Evolutionary conservation across 768 basidiomycete species (phyloP).

Genomic region (Lepiota venenata): DNA sequence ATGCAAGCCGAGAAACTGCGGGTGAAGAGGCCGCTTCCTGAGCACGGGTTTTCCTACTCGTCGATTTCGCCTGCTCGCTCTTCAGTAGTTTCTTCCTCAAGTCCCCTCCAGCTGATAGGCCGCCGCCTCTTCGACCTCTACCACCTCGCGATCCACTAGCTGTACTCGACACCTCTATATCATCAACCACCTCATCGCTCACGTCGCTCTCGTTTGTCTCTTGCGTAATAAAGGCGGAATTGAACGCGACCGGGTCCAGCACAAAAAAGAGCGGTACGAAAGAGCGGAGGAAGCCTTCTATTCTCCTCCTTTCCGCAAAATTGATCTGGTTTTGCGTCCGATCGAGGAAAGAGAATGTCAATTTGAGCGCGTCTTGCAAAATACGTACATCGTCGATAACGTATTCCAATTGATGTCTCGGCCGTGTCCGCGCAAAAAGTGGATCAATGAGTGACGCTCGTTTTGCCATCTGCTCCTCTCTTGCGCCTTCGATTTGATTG

Average conservation of each 20-base stretch:
- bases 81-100: conserved; percentile 78
- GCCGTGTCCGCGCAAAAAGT: conserved; percentile 56
- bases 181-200: conserved; percentile 49
- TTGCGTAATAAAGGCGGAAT: conserved; percentile 61
- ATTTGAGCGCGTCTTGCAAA: conserved; percentile 83
- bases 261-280: conserved; percentile 78
- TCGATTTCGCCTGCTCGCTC: conserved; percentile 78
- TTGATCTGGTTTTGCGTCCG: conserved; percentile 77
- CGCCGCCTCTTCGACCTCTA: conserved; percentile 9
- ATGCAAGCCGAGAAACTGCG: conserved; percentile 57
- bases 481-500: conserved; percentile 78
- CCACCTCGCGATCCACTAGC: conserved; percentile 8
- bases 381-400: conserved; percentile 70
- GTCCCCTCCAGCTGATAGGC: conserved; percentile 45
- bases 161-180: conserved; percentile 34
- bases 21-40: conserved; percentile 48
- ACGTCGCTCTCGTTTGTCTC: conserved; percentile 54
- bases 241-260: conserved; percentile 67
- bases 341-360: conserved; percentile 89
- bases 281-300: conserved; percentile 79
- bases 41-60: conserved; percentile 52
- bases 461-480: conserved; percentile 78
- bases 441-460: conserved; percentile 60
- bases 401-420: conserved; percentile 79
- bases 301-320: conserved; percentile 68